Conservation (phyloP, 192 early-diverging fungal genomes). For the Entrophospora sp. region DNA sequence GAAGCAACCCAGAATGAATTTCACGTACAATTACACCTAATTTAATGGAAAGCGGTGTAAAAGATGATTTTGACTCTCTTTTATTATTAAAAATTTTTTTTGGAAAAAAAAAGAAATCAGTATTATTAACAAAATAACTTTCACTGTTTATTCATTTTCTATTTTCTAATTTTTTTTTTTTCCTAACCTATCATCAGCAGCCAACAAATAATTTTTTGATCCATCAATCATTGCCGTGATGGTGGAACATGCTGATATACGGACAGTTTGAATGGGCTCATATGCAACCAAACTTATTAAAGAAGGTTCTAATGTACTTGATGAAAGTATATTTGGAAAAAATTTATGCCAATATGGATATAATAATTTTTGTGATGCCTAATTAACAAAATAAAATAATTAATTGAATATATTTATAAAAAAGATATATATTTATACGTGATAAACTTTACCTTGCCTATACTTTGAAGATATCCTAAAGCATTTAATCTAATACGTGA, state of each 20-base stretch:
- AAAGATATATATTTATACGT: too few relatives aligned
- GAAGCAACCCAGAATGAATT: constrained; percentile 28
- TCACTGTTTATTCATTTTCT: too few relatives aligned
- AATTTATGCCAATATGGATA: constrained; percentile 49
- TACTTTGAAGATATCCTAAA: constrained; percentile 37
- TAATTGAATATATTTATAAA: neutral
- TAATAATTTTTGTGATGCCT: constrained; percentile 36
- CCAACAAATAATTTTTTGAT: constrained; percentile 43
- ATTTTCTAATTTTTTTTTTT: too few relatives aligned
- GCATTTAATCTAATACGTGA: constrained; percentile 39
- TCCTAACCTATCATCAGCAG: constrained; percentile 43
- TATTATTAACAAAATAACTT: too few relatives aligned
- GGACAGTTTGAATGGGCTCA: constrained; percentile 37
- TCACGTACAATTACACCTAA: constrained; percentile 30
- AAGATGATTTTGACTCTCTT: constrained; percentile 34
- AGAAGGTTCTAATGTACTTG: constrained; percentile 27
- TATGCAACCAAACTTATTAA: constrained; percentile 37
- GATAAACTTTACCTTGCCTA: constrained; percentile 30
- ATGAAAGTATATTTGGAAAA: constrained; percentile 31
- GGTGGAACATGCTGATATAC: constrained; percentile 35
- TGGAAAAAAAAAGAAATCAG: neutral
- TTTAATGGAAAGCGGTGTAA: constrained; percentile 35
- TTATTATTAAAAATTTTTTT: neutral
- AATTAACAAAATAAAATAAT: neutral
- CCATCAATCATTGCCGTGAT: constrained; percentile 38